Evolutionary conservation across 2,329 filamentous ascomycete species (phyloP).

Genomic region (Pyrenophora graminea): DNA sequence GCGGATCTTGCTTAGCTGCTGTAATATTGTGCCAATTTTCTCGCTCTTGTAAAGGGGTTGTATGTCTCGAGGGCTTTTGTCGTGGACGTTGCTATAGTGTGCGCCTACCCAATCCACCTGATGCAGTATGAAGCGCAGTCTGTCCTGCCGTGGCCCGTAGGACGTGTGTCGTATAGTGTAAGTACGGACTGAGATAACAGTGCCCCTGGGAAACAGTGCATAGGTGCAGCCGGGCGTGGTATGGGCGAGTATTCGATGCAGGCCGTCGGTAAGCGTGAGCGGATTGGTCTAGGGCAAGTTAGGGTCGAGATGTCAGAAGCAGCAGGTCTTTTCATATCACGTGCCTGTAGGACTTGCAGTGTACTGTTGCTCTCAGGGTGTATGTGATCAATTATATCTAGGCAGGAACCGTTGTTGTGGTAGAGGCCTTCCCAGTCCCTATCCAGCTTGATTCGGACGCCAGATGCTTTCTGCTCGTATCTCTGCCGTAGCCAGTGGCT

Average conservation of each 20-base stretch:
- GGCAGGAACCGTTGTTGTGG: conserved; percentile 42
- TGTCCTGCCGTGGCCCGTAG: conserved; percentile 30
- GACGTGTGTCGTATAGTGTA: conserved; percentile 34
- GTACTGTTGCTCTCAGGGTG: conserved; percentile 8
- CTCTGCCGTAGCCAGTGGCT: conserved; percentile 29
- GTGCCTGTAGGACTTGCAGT: conserved; percentile 34
- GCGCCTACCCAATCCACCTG: conserved; percentile 20
- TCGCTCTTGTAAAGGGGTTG: conserved; percentile 12
- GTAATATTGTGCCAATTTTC: conserved; percentile 8
- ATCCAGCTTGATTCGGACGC: conserved; percentile 11
- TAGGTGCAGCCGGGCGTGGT: conserved; percentile 17
- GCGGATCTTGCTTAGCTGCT: conserved; percentile 19
- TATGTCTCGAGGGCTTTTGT: neutral
- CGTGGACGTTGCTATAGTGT: neutral
- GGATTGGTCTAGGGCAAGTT: conserved; percentile 15
- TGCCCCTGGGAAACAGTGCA: conserved; percentile 1
- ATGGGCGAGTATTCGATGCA: conserved; percentile 21
- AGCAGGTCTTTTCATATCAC: conserved; percentile 1
- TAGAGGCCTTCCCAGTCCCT: conserved; percentile 31
- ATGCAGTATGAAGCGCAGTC: conserved; percentile 30
- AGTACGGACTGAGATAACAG: conserved; percentile 23
- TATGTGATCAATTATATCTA: conserved; percentile 31
- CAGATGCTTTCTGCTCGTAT: conserved; percentile 9
- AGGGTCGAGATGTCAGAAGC: neutral
- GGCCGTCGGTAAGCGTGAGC: conserved; percentile 37